Percentiles rank a stretch among this genome's conserved stretches.
Conservation (phyloP, 768 basidiomycete species). For the Epithele typhae region DNA sequence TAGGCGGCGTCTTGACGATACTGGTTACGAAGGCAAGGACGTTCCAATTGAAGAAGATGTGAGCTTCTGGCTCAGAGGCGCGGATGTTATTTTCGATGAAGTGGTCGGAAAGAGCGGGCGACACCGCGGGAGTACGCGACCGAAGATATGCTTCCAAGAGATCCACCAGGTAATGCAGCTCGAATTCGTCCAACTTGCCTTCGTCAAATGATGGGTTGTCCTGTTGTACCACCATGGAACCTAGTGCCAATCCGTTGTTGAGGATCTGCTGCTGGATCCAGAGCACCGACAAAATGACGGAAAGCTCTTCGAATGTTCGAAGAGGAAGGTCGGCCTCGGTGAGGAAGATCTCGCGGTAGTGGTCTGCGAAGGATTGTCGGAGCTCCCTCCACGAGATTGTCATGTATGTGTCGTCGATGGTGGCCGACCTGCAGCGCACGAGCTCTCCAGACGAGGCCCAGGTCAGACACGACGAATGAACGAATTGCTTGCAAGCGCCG, state of each 20-base stretch:
- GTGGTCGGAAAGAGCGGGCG: constrained; percentile 48
- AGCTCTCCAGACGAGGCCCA: constrained; percentile 23
- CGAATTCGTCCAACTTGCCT: constrained; percentile 45
- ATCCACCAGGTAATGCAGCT: constrained; percentile 50
- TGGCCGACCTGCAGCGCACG: constrained; percentile 36
- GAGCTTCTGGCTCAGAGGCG: constrained; percentile 37
- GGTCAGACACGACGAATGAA: constrained; percentile 48
- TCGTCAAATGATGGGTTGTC: constrained; percentile 16
- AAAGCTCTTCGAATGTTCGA: constrained; percentile 66
- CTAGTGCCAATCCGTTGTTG: constrained; percentile 58
- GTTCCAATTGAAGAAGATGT: constrained; percentile 65
- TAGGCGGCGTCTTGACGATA: constrained; percentile 41
- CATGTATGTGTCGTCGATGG: constrained; percentile 42
- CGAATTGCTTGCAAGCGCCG: constrained; percentile 52
- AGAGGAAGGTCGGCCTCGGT: constrained; percentile 41
- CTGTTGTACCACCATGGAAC: constrained; percentile 55
- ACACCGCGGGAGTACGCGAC: constrained; percentile 38
- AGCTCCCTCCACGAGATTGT: constrained; percentile 49
- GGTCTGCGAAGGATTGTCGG: constrained; percentile 50
- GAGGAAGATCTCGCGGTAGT: constrained; percentile 43
- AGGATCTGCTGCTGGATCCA: constrained; percentile 68
- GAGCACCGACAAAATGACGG: constrained; percentile 53
- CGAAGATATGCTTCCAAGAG: constrained; percentile 49
- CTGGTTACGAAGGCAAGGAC: constrained; percentile 59
- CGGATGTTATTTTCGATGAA: constrained; percentile 42